Percentiles rank a stretch among this genome's conserved stretches.
These are phyloP conservation scores for Areca catechu DNA, from an alignment of 176 grass and related monocot genomes.

Conservation along the genomic window DNA sequence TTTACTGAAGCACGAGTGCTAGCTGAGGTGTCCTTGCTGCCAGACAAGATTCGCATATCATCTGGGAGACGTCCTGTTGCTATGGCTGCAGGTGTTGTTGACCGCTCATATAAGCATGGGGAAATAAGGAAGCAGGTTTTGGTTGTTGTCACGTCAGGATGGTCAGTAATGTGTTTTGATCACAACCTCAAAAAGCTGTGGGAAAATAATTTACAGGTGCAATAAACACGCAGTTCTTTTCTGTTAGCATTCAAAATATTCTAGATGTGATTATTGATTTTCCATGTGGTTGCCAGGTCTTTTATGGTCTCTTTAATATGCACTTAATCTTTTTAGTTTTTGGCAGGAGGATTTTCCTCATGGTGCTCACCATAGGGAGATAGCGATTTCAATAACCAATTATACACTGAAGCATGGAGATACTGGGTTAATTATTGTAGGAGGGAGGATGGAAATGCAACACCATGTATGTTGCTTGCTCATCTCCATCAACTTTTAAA, in stretches of 20 bases:
- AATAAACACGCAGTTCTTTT: neutral
- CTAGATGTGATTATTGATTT: constrained; percentile 5
- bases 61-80: constrained; percentile 70
- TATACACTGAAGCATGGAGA: constrained; percentile 92
- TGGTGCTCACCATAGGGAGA: constrained; percentile 69
- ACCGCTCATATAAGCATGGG: constrained; percentile 47
- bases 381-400: constrained; percentile 69
- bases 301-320: neutral
- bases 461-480: constrained; percentile 47
- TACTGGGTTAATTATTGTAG: constrained; percentile 68
- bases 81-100: constrained; percentile 71
- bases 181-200: constrained; percentile 97
- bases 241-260: neutral
- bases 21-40: constrained; percentile 74
- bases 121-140: constrained; percentile 58
- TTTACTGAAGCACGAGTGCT: constrained; percentile 75
- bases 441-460: constrained; percentile 95
- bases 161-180: constrained; percentile 96
- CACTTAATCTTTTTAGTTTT: neutral
- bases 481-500: neutral
- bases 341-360: constrained; percentile 70
- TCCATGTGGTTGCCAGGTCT: too few relatives aligned
- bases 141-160: constrained; percentile 89
- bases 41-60: constrained; percentile 59
- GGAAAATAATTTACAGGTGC: constrained; percentile 78